A percentile compares a stretch with the other conserved stretches of the same genome.
Conservation (phyloP, 352 stramenopile species). For the Phytophthora multivora region DNA sequence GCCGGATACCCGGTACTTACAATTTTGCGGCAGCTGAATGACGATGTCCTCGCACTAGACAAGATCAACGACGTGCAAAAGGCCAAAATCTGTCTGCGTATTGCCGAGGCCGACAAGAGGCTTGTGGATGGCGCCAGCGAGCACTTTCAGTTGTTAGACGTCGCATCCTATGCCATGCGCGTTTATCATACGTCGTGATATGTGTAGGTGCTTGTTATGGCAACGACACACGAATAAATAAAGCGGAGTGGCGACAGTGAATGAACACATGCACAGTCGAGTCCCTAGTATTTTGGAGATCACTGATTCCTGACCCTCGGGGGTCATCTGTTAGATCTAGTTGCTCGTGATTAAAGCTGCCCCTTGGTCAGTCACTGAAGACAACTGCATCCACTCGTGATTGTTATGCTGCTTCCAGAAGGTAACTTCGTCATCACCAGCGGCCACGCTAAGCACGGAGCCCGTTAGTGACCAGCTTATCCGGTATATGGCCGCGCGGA, state of each 20-base stretch:
- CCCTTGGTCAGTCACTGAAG: constrained; percentile 73
- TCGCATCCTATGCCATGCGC: constrained; percentile 89
- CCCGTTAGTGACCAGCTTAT: constrained; percentile 86
- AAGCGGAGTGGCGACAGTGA: constrained; percentile 4
- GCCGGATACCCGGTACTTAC: constrained; percentile 93
- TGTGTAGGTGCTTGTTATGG: constrained; percentile 6
- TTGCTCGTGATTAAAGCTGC: constrained; percentile 38
- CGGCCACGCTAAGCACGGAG: constrained; percentile 64
- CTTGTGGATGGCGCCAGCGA: constrained; percentile 97
- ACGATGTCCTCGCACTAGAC: constrained; percentile 74
- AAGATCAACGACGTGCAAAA: constrained; percentile 92
- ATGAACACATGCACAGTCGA: constrained; percentile 11
- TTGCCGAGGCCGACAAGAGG: constrained; percentile 96
- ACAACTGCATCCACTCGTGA: constrained; percentile 72
- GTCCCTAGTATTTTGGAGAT: constrained; percentile 16
- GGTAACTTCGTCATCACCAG: constrained; percentile 74
- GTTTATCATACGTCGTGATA: constrained; percentile 54
- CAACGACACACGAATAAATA: constrained; percentile 22
- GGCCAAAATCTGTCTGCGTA: constrained; percentile 92
- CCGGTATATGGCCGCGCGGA: constrained; percentile 74
- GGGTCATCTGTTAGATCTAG: constrained; percentile 11
- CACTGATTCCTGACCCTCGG: not conserved
- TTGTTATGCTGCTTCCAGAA: constrained; percentile 82
- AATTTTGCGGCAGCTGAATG: constrained; percentile 90
- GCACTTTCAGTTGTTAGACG: constrained; percentile 96